Percentiles rank a stretch among this genome's conserved stretches.
phyloP scores from a whole-genome alignment of 139 green algal genomes.

The Bryopsis sp. region DNA sequence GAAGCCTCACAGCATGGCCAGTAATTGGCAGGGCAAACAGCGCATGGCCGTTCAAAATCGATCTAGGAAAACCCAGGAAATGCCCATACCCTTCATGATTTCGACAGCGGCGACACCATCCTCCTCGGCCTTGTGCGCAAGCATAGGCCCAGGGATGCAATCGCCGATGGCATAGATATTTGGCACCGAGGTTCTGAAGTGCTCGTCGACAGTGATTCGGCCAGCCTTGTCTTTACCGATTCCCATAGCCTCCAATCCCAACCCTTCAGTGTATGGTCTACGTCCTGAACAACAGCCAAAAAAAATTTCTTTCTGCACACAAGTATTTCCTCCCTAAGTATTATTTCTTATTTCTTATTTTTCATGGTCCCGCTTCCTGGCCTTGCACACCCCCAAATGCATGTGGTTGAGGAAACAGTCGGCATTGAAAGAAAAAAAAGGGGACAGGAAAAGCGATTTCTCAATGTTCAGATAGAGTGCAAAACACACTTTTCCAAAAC shows the following conservation, averaged over 20 bases:
- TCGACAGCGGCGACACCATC: slow-evolving; percentile 94
- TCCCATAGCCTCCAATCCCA: slow-evolving; percentile 83
- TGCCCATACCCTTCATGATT: slow-evolving; percentile 57
- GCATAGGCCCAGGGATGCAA: slow-evolving; percentile 78
- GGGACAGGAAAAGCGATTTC: too few relatives aligned
- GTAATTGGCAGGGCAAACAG: too few relatives aligned
- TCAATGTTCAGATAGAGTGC: too few relatives aligned
- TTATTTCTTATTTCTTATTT: too few relatives aligned
- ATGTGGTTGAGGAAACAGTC: too few relatives aligned
- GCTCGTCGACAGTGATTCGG: slow-evolving; percentile 63
- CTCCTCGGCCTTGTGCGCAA: slow-evolving; percentile 99
- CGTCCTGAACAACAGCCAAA: slow-evolving; percentile 56
- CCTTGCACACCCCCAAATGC: too few relatives aligned
- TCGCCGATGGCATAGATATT: slow-evolving; percentile 57
- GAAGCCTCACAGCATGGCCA: not conserved
- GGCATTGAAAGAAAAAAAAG: too few relatives aligned
- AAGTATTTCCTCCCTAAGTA: not conserved
- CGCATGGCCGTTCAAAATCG: not conserved
- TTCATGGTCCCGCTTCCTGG: too few relatives aligned
- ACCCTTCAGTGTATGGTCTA: slow-evolving; percentile 51
- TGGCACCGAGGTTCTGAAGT: slow-evolving; percentile 55
- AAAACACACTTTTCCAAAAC: too few relatives aligned
- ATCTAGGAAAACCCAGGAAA: slow-evolving; percentile 4
- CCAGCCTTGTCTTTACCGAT: slow-evolving; percentile 68
- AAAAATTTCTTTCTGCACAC: not conserved